Evolutionary conservation across 306 rosid genomes (phyloP).

Genomic region (Begonia fuchsioides): DNA sequence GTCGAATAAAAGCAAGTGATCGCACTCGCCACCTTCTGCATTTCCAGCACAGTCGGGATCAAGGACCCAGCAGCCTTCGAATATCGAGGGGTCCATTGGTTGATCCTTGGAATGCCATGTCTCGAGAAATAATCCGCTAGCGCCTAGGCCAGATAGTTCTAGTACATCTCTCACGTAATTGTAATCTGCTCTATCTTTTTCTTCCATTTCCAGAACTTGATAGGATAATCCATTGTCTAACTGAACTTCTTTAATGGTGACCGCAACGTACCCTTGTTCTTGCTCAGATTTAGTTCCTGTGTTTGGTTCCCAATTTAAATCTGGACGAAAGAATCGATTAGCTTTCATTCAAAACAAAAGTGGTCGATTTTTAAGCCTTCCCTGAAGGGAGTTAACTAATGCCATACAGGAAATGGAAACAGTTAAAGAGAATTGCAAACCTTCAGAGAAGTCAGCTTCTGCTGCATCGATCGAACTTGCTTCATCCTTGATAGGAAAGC

Average conservation of each 20-base stretch:
- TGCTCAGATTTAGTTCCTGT: too few relatives aligned
- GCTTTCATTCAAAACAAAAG: too few relatives aligned
- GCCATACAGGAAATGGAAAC: too few relatives aligned
- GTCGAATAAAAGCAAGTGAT: constrained; percentile 61
- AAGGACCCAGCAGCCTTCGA: constrained; percentile 31
- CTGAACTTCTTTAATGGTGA: not conserved
- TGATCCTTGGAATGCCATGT: constrained; percentile 47
- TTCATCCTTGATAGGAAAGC: constrained; percentile 9
- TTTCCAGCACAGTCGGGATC: constrained; percentile 42
- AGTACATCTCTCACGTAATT: constrained; percentile 57
- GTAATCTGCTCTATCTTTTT: constrained; percentile 30
- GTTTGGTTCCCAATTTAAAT: too few relatives aligned
- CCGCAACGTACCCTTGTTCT: too few relatives aligned
- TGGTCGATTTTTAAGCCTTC: too few relatives aligned
- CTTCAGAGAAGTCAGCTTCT: constrained; percentile 19
- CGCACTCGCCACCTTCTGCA: constrained; percentile 25
- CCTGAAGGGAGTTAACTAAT: too few relatives aligned
- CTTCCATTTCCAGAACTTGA: constrained; percentile 16
- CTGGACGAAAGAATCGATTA: too few relatives aligned
- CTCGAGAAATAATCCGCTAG: constrained; percentile 14
- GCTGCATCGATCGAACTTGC: constrained; percentile 18
- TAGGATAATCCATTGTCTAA: not conserved
- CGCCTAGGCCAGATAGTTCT: constrained; percentile 41
- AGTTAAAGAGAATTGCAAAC: constrained; percentile 2
- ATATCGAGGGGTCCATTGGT: constrained; percentile 37